Evolutionary conservation across 805 yeast species (phyloP).

Genomic region (Danielia reshetovae): DNA sequence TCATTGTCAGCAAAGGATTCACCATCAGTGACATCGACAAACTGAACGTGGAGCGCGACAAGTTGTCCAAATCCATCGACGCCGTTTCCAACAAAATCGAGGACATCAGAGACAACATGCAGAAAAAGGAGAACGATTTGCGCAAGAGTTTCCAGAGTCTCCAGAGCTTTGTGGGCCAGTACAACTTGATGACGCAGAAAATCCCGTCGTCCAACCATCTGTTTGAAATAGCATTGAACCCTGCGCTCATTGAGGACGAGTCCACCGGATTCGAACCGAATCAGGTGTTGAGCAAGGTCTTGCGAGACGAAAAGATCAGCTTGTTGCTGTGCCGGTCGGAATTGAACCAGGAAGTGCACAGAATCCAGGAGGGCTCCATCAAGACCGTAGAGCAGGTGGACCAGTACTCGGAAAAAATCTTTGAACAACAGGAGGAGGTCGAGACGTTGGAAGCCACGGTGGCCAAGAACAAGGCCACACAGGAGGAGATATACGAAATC

Average conservation of each 20-base stretch:
- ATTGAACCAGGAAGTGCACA: slow-evolving; percentile 43
- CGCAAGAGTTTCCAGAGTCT: slow-evolving; percentile 48
- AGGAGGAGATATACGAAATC: slow-evolving; percentile 53
- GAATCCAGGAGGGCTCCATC: slow-evolving; percentile 53
- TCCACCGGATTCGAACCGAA: slow-evolving; percentile 17
- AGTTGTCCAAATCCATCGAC: slow-evolving; percentile 52
- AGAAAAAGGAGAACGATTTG: slow-evolving; percentile 48
- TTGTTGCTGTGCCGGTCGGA: slow-evolving; percentile 26
- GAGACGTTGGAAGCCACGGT: slow-evolving; percentile 58
- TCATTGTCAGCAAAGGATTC: slow-evolving; percentile 51
- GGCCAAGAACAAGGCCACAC: slow-evolving; percentile 46
- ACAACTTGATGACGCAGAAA: slow-evolving; percentile 51
- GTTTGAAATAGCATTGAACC: slow-evolving; percentile 39
- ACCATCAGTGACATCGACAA: slow-evolving; percentile 61
- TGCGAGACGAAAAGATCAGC: slow-evolving; percentile 42
- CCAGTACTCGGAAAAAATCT: slow-evolving; percentile 48
- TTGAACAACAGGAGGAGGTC: slow-evolving; percentile 52
- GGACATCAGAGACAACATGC: slow-evolving; percentile 42
- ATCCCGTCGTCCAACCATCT: slow-evolving; percentile 34
- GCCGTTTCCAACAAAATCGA: slow-evolving; percentile 37
- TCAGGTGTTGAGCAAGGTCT: slow-evolving; percentile 43
- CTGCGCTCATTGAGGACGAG: slow-evolving; percentile 7
- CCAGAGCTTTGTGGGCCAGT: slow-evolving; percentile 49
- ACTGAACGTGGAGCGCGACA: slow-evolving; percentile 59
- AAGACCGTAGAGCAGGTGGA: slow-evolving; percentile 58